phyloP scores from a whole-genome alignment of 192 early-diverging fungal genomes.

The Umbelopsis sp. region DNA sequence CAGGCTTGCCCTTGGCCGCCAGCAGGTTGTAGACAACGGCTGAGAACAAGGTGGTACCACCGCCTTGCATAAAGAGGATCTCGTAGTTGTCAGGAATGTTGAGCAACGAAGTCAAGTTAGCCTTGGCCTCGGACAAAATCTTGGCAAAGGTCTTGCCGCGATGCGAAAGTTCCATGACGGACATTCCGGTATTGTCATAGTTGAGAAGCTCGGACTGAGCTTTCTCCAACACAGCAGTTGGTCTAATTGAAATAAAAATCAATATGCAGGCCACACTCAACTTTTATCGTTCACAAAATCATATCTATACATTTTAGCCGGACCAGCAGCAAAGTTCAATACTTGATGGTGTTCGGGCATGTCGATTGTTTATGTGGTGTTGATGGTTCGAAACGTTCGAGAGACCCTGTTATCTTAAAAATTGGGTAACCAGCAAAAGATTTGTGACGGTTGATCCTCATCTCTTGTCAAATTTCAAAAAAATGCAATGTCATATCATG shows the following conservation, averaged over 20 bases:
- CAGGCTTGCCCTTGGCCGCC: conserved; percentile 49
- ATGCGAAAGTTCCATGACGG: conserved; percentile 95
- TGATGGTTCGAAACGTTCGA: too few relatives aligned
- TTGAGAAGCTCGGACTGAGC: conserved; percentile 85
- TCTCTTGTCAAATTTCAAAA: neutral
- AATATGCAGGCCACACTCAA: neutral
- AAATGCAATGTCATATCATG: neutral
- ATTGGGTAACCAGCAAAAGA: too few relatives aligned
- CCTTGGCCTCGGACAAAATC: conserved; percentile 76
- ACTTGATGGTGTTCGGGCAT: conserved; percentile 38
- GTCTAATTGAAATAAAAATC: conserved; percentile 39
- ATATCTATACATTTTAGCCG: conserved; percentile 69
- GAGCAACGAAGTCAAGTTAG: conserved; percentile 70
- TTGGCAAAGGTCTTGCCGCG: conserved; percentile 82
- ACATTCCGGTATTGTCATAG: conserved; percentile 83
- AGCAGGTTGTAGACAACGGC: conserved; percentile 89
- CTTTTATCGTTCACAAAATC: neutral
- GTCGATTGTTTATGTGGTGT: neutral
- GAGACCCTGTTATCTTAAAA: too few relatives aligned
- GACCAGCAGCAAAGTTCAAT: conserved; percentile 90
- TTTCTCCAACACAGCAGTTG: conserved; percentile 75
- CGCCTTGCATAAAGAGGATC: conserved; percentile 94
- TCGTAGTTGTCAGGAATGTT: conserved; percentile 89
- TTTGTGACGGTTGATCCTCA: conserved; percentile 10
- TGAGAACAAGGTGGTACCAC: conserved; percentile 92